A percentile compares a stretch with the other conserved stretches of the same genome.
phyloP scores from a whole-genome alignment of 129 eudicot genomes.

The Lonicera japonica region DNA sequence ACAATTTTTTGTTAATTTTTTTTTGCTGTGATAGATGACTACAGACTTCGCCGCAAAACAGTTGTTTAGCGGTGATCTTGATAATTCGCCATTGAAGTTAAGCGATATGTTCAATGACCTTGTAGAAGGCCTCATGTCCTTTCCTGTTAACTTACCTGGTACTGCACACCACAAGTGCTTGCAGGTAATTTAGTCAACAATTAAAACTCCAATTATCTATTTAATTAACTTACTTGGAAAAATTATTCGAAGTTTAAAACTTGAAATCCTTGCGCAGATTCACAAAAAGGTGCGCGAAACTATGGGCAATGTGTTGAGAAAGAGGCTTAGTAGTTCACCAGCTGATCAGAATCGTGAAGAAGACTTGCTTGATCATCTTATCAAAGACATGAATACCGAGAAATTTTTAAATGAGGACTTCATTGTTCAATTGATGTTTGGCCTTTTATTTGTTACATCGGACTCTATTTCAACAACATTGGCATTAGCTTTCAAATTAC shows the following conservation, averaged over 20 bases:
- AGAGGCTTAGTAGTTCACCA: conserved; percentile 23
- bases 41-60: conserved; percentile 39
- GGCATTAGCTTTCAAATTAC: conserved; percentile 47
- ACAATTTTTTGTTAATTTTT: background rate
- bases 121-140: conserved; percentile 51
- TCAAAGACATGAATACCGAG: conserved; percentile 36
- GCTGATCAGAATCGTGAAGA: conserved; percentile 25
- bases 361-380: conserved; percentile 44
- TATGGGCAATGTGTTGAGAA: conserved; percentile 34
- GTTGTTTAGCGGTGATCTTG: conserved; percentile 44
- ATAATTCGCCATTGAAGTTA: conserved; percentile 30
- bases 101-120: conserved; percentile 45
- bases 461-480: conserved; percentile 44
- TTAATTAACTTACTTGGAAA: no score
- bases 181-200: conserved; percentile 29
- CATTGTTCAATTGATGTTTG: conserved; percentile 47
- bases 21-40: conserved; percentile 22
- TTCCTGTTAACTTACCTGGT: conserved; percentile 55
- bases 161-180: conserved; percentile 50
- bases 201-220: background rate
- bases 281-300: conserved; percentile 35
- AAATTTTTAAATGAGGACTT: conserved; percentile 44
- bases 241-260: background rate
- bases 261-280: background rate
- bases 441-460: conserved; percentile 43